Evolutionary conservation across 306 rosid species (phyloP).

Genomic region (Pterocarpus macrocarpus): DNA sequence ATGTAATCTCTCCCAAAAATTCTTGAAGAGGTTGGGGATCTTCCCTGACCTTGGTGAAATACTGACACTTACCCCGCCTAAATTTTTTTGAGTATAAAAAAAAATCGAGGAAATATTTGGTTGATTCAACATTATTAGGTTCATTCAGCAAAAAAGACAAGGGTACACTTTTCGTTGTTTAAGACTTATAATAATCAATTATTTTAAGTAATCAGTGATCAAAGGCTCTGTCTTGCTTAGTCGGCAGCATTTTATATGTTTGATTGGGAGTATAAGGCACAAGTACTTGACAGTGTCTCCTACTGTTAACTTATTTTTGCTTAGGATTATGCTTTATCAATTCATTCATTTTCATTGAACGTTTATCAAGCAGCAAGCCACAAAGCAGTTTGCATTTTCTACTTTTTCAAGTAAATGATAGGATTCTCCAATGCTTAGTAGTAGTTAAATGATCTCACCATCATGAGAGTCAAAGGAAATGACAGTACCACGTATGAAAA

Average conservation of each 20-base stretch:
- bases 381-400: neutral
- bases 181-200: neutral
- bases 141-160: conserved; percentile 8
- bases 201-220: neutral
- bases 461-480: no score
- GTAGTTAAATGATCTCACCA: no score
- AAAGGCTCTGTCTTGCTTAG: neutral
- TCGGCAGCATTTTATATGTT: conserved; percentile 40
- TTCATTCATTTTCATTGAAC: neutral
- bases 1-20: no score
- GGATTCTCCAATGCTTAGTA: no score
- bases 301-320: neutral
- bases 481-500: no score
- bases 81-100: no score
- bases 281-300: neutral
- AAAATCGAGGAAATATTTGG: no score
- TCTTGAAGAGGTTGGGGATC: no score
- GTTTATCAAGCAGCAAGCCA: neutral
- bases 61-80: no score
- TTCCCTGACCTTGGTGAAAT: no score
- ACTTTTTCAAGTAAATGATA: no score
- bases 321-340: neutral
- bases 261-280: neutral
- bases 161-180: neutral
- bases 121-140: neutral